Base-by-base conservation (phyloP, 306 rosid species). In the Lathyrus sativus region DNA sequence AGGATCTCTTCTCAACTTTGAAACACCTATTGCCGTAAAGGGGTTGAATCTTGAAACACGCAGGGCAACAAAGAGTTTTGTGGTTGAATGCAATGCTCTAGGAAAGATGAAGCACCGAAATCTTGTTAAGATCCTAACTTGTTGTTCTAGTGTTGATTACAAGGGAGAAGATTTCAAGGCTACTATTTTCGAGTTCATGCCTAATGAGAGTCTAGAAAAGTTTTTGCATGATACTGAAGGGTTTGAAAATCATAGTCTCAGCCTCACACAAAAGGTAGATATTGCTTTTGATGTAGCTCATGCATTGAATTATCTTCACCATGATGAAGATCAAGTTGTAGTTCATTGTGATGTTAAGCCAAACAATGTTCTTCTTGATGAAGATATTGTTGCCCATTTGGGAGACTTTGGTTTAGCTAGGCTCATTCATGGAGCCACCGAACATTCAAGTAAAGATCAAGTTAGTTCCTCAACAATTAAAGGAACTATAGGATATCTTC, bases 291-390 rank as follows among this genome's bases (percentile, higher is more conserved):
- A 77, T 57, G 60, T 83, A 2, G 83, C 83, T 13, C 18, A 60
- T 3, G 85, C 88, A 0, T 50, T 84, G 28, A 79, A 74, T 75
- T 75, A 84, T 56, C 72, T 84, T 65, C 85, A 78, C 22, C 19
- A 77, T 65, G 71, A 63, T 15, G 75, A 31, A 0, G 73, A 45
- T 9, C 59, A 11, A 11, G 53, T 44, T 7, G 37, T 84, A 42
- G 77, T 75, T 70, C 88, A 80, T 3, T 77, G 76, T 73, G 83
- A 84, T 57, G 7, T 83, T n/a, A 83, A 83, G 46, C 87, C 85
- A 37, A 74, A 82, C 29, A 83, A 83, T 2, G 38, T 83, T 44
- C 76, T 83, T 46, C 69, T 80, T 12, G 79, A 83, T 7, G 55
- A 60, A 53, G 80, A 83, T 7, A 19, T 79, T 33, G 64, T 69